Conservation (phyloP, 768 basidiomycete species). For the Termitomyces sp. region DNA sequence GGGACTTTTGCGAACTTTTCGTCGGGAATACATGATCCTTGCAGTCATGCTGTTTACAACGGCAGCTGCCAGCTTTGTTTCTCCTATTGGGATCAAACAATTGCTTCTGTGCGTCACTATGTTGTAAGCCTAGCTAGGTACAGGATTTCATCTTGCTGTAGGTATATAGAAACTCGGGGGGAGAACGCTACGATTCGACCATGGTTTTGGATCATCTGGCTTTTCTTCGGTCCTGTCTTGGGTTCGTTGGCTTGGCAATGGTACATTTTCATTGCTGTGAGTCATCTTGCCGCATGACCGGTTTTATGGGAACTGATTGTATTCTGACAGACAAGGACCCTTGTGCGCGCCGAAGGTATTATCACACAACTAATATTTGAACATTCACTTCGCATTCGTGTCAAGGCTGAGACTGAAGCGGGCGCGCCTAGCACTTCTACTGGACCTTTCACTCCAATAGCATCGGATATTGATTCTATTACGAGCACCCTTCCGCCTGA, state of each 20-base stretch:
- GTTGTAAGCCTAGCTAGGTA: background rate
- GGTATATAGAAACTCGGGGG: conserved; percentile 57
- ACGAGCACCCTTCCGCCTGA: conserved; percentile 3
- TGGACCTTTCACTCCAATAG: conserved; percentile 9
- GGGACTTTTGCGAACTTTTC: conserved; percentile 38
- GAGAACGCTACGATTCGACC: conserved; percentile 49
- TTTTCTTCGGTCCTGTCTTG: conserved; percentile 46
- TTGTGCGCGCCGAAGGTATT: conserved; percentile 46
- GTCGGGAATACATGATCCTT: conserved; percentile 30
- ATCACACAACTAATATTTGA: conserved; percentile 41
- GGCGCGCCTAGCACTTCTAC: conserved; percentile 9
- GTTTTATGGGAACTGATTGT: background rate
- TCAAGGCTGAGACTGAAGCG: conserved; percentile 41
- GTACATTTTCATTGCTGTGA: conserved; percentile 49
- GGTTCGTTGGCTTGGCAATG: conserved; percentile 46
- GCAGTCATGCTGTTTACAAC: conserved; percentile 25
- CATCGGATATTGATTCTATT: conserved; percentile 15
- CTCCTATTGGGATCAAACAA: conserved; percentile 40
- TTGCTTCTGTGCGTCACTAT: conserved; percentile 31
- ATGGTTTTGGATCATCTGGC: conserved; percentile 63
- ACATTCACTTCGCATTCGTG: conserved; percentile 56
- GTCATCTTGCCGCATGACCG: conserved; percentile 7
- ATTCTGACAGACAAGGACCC: conserved; percentile 36
- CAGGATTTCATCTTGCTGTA: conserved; percentile 22
- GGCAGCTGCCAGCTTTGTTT: conserved; percentile 25